Base-by-base conservation (phyloP, 202 grass and related monocot species). In the Schoenoplectus tabernaemontani region DNA sequence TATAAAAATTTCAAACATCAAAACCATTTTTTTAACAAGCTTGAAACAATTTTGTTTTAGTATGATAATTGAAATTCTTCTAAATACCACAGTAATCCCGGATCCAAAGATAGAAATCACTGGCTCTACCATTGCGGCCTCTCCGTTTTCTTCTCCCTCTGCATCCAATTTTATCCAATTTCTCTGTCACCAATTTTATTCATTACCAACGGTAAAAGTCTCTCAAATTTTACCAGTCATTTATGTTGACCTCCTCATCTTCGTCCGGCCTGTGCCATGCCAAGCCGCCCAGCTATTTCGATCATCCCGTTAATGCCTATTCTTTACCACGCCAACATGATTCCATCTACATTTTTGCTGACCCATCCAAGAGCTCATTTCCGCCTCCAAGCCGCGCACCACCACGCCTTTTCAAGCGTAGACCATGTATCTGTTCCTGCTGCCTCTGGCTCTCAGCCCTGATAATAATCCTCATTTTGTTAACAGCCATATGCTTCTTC, bases 171-270 rank as follows among this genome's bases (percentile, higher is more conserved):
- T 59, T 78, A 78, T 34, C 46, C 46, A 76, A 48, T 51, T 76
- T 56, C 44, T 51, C 17, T 76, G 16, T 56, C 44, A 78, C 37
- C 48, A 78, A 24, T 59, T 42, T 51, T 43, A 73, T 50, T 44
- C 5, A 23, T 68, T 59, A 23, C 9, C 53, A 59, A 39, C 54
- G 5, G 16, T 77, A 78, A 57, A 57, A 39, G 17, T 20, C 41
- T 6, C 13, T 76, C 24, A 56, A 33, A 76, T 4, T 76, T 76
- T 56, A 24, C 75, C 6, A 17, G 2, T 20, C 0, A 12, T 37
- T 78, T 61, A 79, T 79, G 57, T 79, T 10, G 9, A 4, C 32
- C n/a, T 78, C 77, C 4, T 63, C 32, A 64, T 79, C 57, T 63
- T 50, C 44, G 9, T 17, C 22, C 12, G 12, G 22, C 22, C 19